Percentiles rank a stretch among this genome's conserved stretches.
phyloP scores from a whole-genome alignment of 352 stramenopile species.

The Phytophthora idaei region DNA sequence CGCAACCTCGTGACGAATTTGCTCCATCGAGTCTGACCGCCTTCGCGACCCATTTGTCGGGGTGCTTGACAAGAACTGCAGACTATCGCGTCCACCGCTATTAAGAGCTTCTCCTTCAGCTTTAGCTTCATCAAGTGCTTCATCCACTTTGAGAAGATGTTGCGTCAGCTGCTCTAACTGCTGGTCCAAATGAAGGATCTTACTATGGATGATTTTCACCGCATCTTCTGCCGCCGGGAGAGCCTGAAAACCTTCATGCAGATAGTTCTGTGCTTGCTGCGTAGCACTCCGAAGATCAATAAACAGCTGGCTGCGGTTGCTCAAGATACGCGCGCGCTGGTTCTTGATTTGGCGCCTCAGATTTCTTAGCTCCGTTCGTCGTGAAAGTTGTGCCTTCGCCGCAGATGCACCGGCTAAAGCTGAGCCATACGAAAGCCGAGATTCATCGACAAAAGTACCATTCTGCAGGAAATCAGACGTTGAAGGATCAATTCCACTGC shows the following conservation, averaged over 20 bases:
- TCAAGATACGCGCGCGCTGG: slow-evolving; percentile 80
- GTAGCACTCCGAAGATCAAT: slow-evolving; percentile 83
- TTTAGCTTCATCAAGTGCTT: slow-evolving; percentile 71
- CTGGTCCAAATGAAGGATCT: slow-evolving; percentile 79
- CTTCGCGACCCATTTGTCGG: slow-evolving; percentile 33
- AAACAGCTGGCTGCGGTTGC: slow-evolving; percentile 81
- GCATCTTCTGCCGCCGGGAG: slow-evolving; percentile 78
- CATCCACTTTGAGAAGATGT: slow-evolving; percentile 76
- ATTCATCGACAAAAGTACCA: slow-evolving; percentile 73
- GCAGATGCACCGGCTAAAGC: slow-evolving; percentile 44
- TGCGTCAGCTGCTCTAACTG: slow-evolving; percentile 69
- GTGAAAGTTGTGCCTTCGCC: slow-evolving; percentile 64
- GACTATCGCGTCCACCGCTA: slow-evolving; percentile 55
- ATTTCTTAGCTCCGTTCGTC: slow-evolving; percentile 71
- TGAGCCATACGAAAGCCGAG: slow-evolving; percentile 44
- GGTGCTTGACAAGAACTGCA: slow-evolving; percentile 55
- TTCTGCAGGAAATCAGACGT: slow-evolving; percentile 79
- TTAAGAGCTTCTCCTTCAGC: slow-evolving; percentile 56
- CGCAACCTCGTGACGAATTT: slow-evolving; percentile 63
- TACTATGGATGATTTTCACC: slow-evolving; percentile 83
- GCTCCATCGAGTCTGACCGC: slow-evolving; percentile 52
- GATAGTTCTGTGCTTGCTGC: slow-evolving; percentile 83
- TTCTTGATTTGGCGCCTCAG: slow-evolving; percentile 82
- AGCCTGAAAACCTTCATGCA: slow-evolving; percentile 83
- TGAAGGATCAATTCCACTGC: slow-evolving; percentile 58